Evolutionary conservation across 345 rosid species (phyloP).

Genomic region (Lagerstroemia speciosa): DNA sequence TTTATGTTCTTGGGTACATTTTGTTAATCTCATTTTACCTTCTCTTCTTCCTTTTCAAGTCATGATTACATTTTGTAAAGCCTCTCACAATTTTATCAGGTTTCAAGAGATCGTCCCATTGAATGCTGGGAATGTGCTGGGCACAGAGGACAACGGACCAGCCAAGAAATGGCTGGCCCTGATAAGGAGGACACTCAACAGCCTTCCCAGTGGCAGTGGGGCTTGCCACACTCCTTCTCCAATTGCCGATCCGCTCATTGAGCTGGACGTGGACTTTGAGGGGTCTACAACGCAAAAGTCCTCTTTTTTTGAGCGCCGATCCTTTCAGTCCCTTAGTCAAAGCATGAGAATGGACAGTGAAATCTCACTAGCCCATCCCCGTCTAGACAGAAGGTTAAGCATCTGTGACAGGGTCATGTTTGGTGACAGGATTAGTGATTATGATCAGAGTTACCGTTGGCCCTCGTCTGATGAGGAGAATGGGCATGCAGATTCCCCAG

Average conservation of each 20-base stretch:
- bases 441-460: slow-evolving; percentile 55
- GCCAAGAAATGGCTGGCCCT: slow-evolving; percentile 93
- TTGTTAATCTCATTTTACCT: slow-evolving; percentile 1
- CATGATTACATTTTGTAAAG: background rate
- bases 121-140: slow-evolving; percentile 96
- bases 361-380: slow-evolving; percentile 30
- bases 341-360: slow-evolving; percentile 65
- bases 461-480: slow-evolving; percentile 83
- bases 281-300: slow-evolving; percentile 44
- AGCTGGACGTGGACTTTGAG: slow-evolving; percentile 81
- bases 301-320: slow-evolving; percentile 60
- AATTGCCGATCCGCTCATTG: slow-evolving; percentile 70
- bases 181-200: slow-evolving; percentile 74
- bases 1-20: slow-evolving; percentile 89
- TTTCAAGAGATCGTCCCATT: slow-evolving; percentile 97
- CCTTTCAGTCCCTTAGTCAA: slow-evolving; percentile 64
- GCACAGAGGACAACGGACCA: slow-evolving; percentile 90
- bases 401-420: slow-evolving; percentile 69
- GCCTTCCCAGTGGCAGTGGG: slow-evolving; percentile 58
- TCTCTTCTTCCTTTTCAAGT: background rate
- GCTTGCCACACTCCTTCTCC: slow-evolving; percentile 71
- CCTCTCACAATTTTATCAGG: slow-evolving; percentile 28
- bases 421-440: slow-evolving; percentile 52
- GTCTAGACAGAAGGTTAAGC: slow-evolving; percentile 61
- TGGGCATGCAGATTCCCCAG: slow-evolving; percentile 46